Base-by-base conservation (phyloP, 106 monocot genomes). In the Allium cepa region DNA sequence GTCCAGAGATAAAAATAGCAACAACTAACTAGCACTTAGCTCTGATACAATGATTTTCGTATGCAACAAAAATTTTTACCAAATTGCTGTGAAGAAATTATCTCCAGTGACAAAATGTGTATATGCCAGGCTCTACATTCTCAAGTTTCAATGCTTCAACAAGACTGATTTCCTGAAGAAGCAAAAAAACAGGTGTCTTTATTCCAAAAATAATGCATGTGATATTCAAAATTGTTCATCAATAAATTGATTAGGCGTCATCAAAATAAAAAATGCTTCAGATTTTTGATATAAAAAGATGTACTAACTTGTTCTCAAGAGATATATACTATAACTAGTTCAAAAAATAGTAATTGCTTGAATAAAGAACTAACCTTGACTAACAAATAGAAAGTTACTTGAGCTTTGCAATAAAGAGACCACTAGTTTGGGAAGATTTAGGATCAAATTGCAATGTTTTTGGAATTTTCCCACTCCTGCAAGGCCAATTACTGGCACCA, bases 391-490 rank as follows among this genome's bases (percentile, higher is more conserved):
- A 60, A 60, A 74, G 46, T 74, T 91, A 91, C 22, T 59, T 80
- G 56, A 96, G 17, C 74, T 88, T 96, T 57, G 83, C 91, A 80
- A 96, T 75, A 75, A 91, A 96, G 50, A 91, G 84, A 13, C 91
- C 95, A 72, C 95, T 92, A 10, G 95, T 88, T 79, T 84, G 81
- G 7, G 95, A 96, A 66, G 81, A 81, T 59, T 64, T 72, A 55
- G 91, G 95, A 81, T 96, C 91, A 72, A 96, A 96, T 2, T 88
- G 79, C 69, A 91, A 68, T 14, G 95, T 86, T 53, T 86, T 85
- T 1, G 79, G 75, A 9, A 96, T 84, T 67, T 71, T 70, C 14
- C 96, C 96, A 63, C 75, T 76, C 74, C 69, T 92, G 57, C 92
- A 96, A 57, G 80, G 81, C 92, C 96, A 96, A 52, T 70, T 79